A percentile compares a stretch with the other conserved stretches of the same genome.
Evolutionary conservation across 306 rosid genomes (phyloP).

Genomic region (Quercus engelmannii): DNA sequence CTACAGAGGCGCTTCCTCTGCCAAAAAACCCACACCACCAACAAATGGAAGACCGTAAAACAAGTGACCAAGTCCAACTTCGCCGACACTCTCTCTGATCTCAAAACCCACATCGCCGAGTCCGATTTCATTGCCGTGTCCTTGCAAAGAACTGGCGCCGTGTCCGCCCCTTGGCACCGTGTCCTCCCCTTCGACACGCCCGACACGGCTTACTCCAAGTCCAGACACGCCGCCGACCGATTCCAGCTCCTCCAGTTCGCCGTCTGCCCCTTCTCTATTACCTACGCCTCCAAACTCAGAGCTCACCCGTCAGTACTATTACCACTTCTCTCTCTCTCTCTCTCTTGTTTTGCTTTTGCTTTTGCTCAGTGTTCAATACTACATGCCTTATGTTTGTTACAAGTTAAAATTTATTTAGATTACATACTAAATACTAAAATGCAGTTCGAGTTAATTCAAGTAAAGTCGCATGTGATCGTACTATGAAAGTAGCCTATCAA

Average conservation of each 20-base stretch:
- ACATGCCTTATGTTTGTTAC: too few relatives aligned
- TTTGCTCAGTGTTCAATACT: too few relatives aligned
- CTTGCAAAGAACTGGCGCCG: slow-evolving; percentile 65
- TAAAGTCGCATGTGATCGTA: too few relatives aligned
- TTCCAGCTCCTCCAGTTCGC: slow-evolving; percentile 83
- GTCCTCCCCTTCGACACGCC: slow-evolving; percentile 59
- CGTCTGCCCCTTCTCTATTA: slow-evolving; percentile 73
- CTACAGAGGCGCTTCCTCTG: slow-evolving; percentile 47
- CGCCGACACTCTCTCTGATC: slow-evolving; percentile 46
- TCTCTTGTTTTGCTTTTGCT: too few relatives aligned
- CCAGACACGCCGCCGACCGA: slow-evolving; percentile 61
- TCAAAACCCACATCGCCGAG: slow-evolving; percentile 40
- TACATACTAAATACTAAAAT: too few relatives aligned
- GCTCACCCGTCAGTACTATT: slow-evolving; percentile 70
- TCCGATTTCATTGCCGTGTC: slow-evolving; percentile 78
- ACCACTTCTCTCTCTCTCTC: not conserved
- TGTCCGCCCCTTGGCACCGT: slow-evolving; percentile 60
- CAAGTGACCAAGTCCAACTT: slow-evolving; percentile 70
- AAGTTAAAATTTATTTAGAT: too few relatives aligned
- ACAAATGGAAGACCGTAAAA: slow-evolving; percentile 68
- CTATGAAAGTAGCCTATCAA: too few relatives aligned
- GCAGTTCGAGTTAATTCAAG: too few relatives aligned
- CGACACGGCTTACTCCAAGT: slow-evolving; percentile 64
- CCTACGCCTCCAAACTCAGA: slow-evolving; percentile 38
- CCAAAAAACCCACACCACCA: slow-evolving; percentile 12